Evolutionary conservation across 148 eudicot genomes (phyloP), one percentile per base, ranked within the genome.

Genomic region (Oxyria digyna): DNA sequence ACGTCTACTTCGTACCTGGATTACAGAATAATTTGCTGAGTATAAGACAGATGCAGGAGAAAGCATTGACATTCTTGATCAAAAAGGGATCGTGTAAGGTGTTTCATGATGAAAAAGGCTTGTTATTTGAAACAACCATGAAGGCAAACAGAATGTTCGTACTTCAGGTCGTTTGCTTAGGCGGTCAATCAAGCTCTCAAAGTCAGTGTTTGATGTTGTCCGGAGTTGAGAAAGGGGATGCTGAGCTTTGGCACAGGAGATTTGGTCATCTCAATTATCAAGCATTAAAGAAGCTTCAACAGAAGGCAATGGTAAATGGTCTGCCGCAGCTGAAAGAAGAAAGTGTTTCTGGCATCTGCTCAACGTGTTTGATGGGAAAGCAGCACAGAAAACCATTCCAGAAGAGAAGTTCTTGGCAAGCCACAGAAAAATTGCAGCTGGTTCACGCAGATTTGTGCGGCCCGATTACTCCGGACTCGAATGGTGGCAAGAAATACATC

Each of bases 1-100:
- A 74, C 68, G 67, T 74, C 13, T 24, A 43, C 41, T 68, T 23
- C 42, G 72, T 67, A 4, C 72, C 71, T 7, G 59, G 43, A 3
- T 40, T 67, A 8, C 67, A 50, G 21, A 73, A 27, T 31, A 73
- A 52, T 20, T 17, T 73, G 18, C 23, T 73, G 3, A 73, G 71
- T 24, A 7, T 35, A 4, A 65, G 75, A 0, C 76, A 74, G 8
- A 8, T 74, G 42, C 72, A 68, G 32, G 76, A 74, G 13, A 74
- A 54, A 29, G 71, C 55, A 10, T 68, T 48, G 3, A 66, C 38
- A 13, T 67, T 74, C 20, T 26, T 49, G 14, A 74, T 55, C 20
- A 74, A 68, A 57, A 33, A 59, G 35, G 76, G 76, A 26, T 33
- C 67, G 9, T 68, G 71, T 27, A 31, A 10, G 9, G 68, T 68